Evolutionary conservation across 192 early-diverging fungal species (phyloP).

Genomic region (Coemansia sp.): DNA sequence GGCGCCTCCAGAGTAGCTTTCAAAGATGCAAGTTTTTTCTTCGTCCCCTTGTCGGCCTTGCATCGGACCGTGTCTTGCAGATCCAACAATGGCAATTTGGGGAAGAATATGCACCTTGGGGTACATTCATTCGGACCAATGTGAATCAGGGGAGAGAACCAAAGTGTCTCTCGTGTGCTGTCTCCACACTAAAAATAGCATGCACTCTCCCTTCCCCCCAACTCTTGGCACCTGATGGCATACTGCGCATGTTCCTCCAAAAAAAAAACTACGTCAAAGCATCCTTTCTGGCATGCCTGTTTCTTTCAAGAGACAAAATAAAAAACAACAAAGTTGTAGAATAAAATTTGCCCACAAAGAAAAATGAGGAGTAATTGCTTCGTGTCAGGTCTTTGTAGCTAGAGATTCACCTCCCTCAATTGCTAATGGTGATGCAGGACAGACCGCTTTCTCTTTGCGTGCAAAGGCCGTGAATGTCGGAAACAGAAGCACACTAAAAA

Average conservation of each 20-base stretch:
- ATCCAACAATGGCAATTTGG: not conserved
- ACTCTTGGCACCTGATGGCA: slow-evolving; percentile 15
- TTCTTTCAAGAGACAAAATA: not conserved
- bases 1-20: not conserved
- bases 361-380: not conserved
- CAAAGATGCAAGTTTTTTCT: not conserved
- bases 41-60: not conserved
- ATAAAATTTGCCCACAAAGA: not conserved
- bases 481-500: not conserved
- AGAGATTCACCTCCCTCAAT: not conserved
- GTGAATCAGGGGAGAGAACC: slow-evolving; percentile 6
- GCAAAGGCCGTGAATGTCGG: slow-evolving; percentile 5
- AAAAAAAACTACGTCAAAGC: not conserved
- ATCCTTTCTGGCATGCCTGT: not conserved
- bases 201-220: slow-evolving; percentile 10
- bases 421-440: slow-evolving; percentile 6
- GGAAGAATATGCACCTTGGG: slow-evolving; percentile 2
- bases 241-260: not conserved
- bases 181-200: slow-evolving; percentile 5
- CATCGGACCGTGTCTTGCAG: slow-evolving; percentile 1
- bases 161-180: slow-evolving; percentile 3
- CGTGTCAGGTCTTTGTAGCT: slow-evolving; percentile 7
- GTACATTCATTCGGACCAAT: slow-evolving; percentile 3
- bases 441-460: not conserved
- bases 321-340: not conserved